Conservation (phyloP, 305 asterid species). For the Rubia balearica region DNA sequence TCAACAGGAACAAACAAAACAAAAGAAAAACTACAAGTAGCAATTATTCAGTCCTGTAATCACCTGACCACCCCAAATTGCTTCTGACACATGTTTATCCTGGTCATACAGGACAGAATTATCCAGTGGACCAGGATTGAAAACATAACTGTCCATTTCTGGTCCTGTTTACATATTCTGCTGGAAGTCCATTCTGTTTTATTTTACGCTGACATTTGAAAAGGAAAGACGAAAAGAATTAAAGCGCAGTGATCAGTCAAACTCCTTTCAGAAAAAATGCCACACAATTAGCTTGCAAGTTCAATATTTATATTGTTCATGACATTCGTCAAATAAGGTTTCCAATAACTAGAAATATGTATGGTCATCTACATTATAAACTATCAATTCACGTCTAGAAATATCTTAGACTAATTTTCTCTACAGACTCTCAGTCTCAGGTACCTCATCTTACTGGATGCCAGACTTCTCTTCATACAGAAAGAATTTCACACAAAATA, state of each 20-base stretch:
- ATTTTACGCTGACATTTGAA: slow-evolving; percentile 10
- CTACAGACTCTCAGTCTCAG: not conserved
- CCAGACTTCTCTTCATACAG: not conserved
- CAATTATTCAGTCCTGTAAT: slow-evolving; percentile 15
- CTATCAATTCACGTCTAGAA: not conserved
- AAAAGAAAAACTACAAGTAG: slow-evolving; percentile 10
- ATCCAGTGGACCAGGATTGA: slow-evolving; percentile 81
- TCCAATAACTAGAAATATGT: not conserved
- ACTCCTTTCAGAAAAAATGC: not conserved
- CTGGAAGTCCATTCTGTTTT: slow-evolving; percentile 42
- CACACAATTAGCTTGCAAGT: not conserved
- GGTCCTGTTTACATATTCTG: slow-evolving; percentile 17
- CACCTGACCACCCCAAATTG: slow-evolving; percentile 97
- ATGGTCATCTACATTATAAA: not conserved
- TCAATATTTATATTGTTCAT: not conserved
- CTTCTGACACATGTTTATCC: slow-evolving; percentile 89
- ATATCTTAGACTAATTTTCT: not conserved
- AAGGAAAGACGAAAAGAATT: not conserved
- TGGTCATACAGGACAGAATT: slow-evolving; percentile 78
- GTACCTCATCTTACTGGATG: not conserved
- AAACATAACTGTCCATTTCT: slow-evolving; percentile 51
- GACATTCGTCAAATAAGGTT: not conserved
- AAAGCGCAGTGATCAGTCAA: not conserved
- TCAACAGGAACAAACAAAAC: slow-evolving; percentile 12
- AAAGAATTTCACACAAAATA: not conserved